Base-by-base conservation (phyloP, 2,329 filamentous ascomycete genomes). In the Diplocarpon rosae region DNA sequence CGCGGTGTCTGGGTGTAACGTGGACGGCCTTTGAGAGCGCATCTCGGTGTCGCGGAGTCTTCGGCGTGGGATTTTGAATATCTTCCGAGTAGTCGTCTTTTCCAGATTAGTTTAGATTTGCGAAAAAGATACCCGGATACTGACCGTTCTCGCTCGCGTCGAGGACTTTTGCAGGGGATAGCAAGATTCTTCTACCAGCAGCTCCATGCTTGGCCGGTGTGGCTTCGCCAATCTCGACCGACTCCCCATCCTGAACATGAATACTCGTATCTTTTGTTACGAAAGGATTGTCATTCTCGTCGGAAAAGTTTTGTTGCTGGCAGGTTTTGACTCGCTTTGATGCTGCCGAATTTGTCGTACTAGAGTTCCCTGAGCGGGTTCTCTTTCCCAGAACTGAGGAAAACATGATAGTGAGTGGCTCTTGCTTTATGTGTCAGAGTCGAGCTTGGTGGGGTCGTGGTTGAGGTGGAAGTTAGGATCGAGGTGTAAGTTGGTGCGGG, bases 1-100 rank as follows among this genome's bases (percentile, higher is more conserved):
- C 81, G 45, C 85, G 78, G 62, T 93, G 88, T 47, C 85, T 79
- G 35, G 90, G 90, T 5, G 90, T 95, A 43, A 82, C 72, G 2
- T 84, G 83, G 15, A 79, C 73, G 51, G 71, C 72, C 54, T 77
- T 74, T 41, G 77, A 75, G 47, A 90, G 72, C 38, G 76, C 86
- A 77, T 95, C 83, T 63, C 84, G 78, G 60, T 87, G 84, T 54
- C 86, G 75, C 20, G 85, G 80, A 10, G 85, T 89, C 16, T 77
- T 76, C 1, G 85, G 85, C 2, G 80, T 84, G 1, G 83, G 69
- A 12, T 76, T 76, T 37, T 68, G 65, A 34, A 69, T 65, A 33
- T 58, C 65, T 43, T 59, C 63, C 27, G 58, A 45, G 42, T 66
- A 67, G 52, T 70, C 66, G 66, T 75, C 59, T 69, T 63, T 42